phyloP scores from a whole-genome alignment of 2,329 filamentous ascomycete species.

The Sarocladium oryzae region DNA sequence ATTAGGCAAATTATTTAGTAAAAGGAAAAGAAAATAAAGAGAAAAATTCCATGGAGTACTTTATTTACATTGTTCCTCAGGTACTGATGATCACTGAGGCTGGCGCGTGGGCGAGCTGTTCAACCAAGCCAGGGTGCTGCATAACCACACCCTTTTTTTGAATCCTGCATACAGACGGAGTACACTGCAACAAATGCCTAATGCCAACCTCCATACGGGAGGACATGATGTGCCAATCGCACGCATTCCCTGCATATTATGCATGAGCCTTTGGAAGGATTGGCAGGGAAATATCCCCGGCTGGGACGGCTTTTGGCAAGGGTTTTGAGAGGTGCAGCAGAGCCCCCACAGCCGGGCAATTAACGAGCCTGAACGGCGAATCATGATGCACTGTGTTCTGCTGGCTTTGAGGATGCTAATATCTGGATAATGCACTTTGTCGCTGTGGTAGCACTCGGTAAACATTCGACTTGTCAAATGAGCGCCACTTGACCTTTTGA shows the following conservation, averaged over 20 bases:
- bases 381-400: neutral
- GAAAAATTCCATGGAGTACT: no score
- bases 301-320: neutral
- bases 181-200: no score
- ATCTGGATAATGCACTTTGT: slow-evolving; percentile 7
- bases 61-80: no score
- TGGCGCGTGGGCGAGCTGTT: no score
- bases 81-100: no score
- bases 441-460: slow-evolving; percentile 8
- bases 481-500: neutral
- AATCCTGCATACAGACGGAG: neutral
- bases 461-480: neutral
- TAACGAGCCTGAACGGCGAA: neutral
- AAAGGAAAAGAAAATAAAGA: no score
- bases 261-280: neutral
- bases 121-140: no score
- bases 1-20: no score
- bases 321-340: neutral
- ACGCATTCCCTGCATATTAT: neutral
- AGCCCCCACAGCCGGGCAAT: slow-evolving; percentile 5
- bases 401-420: neutral
- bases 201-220: no score
- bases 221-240: neutral
- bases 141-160: no score
- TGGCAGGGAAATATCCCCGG: neutral